These are phyloP conservation scores for Cyclotella atomus DNA, from an alignment of 108 stramenopile genomes.

Conservation along the genomic window DNA sequence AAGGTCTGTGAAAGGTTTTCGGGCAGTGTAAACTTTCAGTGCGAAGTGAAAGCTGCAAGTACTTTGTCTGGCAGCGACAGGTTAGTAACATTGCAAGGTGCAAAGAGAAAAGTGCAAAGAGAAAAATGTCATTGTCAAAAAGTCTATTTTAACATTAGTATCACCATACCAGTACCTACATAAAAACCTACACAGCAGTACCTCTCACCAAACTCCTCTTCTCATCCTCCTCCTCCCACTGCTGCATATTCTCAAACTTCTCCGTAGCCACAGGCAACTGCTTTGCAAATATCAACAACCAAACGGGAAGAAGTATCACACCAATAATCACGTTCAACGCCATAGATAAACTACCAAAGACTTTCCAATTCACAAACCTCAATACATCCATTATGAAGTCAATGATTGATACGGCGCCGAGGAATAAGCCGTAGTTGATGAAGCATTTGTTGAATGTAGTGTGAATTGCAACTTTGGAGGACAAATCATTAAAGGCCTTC, in stretches of 20 bases:
- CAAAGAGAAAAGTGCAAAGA: too few relatives aligned
- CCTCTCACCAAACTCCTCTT: constrained; percentile 10
- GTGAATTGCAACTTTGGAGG: neutral
- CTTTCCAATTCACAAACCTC: constrained; percentile 55
- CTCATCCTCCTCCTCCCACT: constrained; percentile 2
- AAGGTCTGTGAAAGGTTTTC: too few relatives aligned
- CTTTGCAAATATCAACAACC: constrained; percentile 59
- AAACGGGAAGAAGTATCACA: constrained; percentile 64
- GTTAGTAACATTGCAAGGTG: too few relatives aligned
- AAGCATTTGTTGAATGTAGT: constrained; percentile 64
- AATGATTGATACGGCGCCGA: constrained; percentile 56
- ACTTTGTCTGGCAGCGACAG: too few relatives aligned
- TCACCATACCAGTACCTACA: too few relatives aligned
- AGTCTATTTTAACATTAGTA: too few relatives aligned
- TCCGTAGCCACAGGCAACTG: constrained; percentile 55
- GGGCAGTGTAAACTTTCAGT: too few relatives aligned
- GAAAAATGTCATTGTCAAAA: too few relatives aligned
- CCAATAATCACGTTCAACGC: constrained; percentile 51
- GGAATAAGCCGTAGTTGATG: constrained; percentile 53
- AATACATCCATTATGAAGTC: constrained; percentile 70
- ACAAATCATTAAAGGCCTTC: neutral
- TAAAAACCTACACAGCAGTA: too few relatives aligned
- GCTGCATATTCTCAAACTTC: constrained; percentile 31
- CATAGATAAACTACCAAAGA: constrained; percentile 57
- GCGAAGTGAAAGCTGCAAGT: too few relatives aligned